Evolutionary conservation across 495 filamentous ascomycete species (phyloP).

Genomic region (Penicillium paxilli): DNA sequence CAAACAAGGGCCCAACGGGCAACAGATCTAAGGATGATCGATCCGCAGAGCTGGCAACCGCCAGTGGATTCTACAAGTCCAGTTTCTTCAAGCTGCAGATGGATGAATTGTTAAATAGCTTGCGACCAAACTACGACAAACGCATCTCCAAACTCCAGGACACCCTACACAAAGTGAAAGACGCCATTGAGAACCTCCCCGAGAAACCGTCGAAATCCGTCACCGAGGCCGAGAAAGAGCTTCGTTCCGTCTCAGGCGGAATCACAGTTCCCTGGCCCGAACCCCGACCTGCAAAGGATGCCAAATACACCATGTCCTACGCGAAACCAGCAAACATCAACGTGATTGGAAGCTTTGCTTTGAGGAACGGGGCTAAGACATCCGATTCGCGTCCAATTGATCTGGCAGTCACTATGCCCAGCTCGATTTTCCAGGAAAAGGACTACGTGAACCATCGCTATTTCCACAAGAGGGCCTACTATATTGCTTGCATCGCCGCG

Average conservation of each 20-base stretch:
- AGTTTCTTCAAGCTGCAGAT: slow-evolving; percentile 85
- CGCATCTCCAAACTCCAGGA: slow-evolving; percentile 64
- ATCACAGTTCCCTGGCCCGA: slow-evolving; percentile 79
- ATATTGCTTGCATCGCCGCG: slow-evolving; percentile 75
- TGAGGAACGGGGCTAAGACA: slow-evolving; percentile 68
- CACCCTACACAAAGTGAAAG: slow-evolving; percentile 70
- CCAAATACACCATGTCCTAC: slow-evolving; percentile 80
- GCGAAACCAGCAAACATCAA: slow-evolving; percentile 75
- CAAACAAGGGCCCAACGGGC: slow-evolving; percentile 8
- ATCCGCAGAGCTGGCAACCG: slow-evolving; percentile 41
- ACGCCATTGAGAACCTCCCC: slow-evolving; percentile 70
- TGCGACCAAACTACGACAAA: slow-evolving; percentile 67
- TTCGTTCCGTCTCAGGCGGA: slow-evolving; percentile 64
- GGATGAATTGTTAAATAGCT: slow-evolving; percentile 74
- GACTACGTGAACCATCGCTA: slow-evolving; percentile 92
- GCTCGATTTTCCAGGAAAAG: slow-evolving; percentile 81
- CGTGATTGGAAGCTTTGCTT: slow-evolving; percentile 83
- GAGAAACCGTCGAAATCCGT: slow-evolving; percentile 56
- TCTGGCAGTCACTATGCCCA: slow-evolving; percentile 83
- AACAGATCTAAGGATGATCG: slow-evolving; percentile 25
- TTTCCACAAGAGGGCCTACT: slow-evolving; percentile 93
- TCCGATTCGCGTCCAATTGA: slow-evolving; percentile 64
- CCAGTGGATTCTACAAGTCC: slow-evolving; percentile 59
- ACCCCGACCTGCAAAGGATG: slow-evolving; percentile 68
- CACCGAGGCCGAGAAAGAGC: slow-evolving; percentile 61